Conservation (phyloP, 768 basidiomycete genomes). For the Brasilioporus rufonigricans region DNA sequence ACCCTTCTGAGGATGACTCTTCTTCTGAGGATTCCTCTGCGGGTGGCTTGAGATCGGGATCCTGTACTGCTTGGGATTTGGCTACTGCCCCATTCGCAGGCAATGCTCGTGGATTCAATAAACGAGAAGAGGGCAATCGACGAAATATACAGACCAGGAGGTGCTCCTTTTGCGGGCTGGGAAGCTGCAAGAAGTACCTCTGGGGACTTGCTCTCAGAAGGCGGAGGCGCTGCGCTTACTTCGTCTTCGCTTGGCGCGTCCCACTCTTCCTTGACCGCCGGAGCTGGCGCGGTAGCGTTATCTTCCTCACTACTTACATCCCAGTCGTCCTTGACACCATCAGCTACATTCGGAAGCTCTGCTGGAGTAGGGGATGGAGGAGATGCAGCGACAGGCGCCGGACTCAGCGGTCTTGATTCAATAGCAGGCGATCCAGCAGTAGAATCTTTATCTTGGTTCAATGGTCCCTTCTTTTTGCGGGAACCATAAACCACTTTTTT, state of each 20-base stretch:
- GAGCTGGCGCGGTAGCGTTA: conserved; percentile 24
- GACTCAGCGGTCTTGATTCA: conserved; percentile 52
- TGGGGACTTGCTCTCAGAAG: conserved; percentile 16
- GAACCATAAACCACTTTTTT: conserved; percentile 84
- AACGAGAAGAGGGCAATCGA: not conserved
- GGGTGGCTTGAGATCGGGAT: conserved; percentile 27
- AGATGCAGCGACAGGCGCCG: conserved; percentile 23
- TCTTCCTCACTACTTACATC: conserved; percentile 46
- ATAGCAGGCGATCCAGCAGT: conserved; percentile 45
- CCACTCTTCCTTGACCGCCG: conserved; percentile 58
- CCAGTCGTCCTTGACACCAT: conserved; percentile 52
- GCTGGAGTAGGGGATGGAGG: conserved; percentile 27
- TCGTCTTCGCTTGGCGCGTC: conserved; percentile 63
- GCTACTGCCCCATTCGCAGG: conserved; percentile 6
- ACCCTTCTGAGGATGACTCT: conserved; percentile 41
- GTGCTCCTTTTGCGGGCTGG: conserved; percentile 1
- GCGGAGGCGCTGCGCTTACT: conserved; percentile 31
- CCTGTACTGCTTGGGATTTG: conserved; percentile 25
- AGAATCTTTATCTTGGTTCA: conserved; percentile 40
- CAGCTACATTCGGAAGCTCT: conserved; percentile 23
- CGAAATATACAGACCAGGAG: conserved; percentile 9
- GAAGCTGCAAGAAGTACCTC: conserved; percentile 1
- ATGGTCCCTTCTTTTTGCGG: conserved; percentile 73
- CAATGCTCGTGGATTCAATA: not conserved
- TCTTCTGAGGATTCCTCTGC: conserved; percentile 29